A percentile compares a stretch with the other conserved stretches of the same genome.
Conservation (phyloP, 345 rosid genomes). For the Camelina sativa region DNA sequence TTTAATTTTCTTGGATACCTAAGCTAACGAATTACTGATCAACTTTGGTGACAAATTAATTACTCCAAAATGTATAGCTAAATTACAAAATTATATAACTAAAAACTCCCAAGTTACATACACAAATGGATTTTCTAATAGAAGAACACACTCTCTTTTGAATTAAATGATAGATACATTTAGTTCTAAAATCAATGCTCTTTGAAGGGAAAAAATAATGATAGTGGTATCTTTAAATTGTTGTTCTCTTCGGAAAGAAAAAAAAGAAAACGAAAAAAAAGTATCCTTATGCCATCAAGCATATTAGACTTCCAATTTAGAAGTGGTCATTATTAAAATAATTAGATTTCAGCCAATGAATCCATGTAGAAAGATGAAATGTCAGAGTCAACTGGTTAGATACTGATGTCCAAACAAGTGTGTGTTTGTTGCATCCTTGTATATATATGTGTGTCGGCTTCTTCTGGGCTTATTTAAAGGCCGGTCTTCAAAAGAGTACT, state of each 20-base stretch:
- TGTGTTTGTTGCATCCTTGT: background rate
- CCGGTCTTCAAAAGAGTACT: constrained; percentile 14
- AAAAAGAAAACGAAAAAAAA: no score
- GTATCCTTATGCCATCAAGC: background rate
- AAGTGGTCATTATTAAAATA: background rate
- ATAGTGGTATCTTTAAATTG: background rate
- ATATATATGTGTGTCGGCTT: constrained; percentile 34
- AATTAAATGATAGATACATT: background rate
- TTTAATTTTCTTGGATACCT: background rate
- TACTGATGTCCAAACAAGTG: constrained; percentile 39
- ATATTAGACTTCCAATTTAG: background rate
- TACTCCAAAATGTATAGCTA: background rate
- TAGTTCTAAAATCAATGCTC: background rate
- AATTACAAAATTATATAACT: background rate
- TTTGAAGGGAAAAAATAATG: background rate
- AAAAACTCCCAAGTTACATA: background rate
- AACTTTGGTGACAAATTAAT: background rate
- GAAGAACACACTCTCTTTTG: background rate
- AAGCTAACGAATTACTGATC: background rate
- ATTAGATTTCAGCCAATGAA: constrained; percentile 11
- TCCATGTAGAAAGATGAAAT: constrained; percentile 35
- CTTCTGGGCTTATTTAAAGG: constrained; percentile 10
- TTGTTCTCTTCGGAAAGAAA: background rate
- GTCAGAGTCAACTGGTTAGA: constrained; percentile 44
- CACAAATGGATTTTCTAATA: background rate